phyloP scores from a whole-genome alignment of 208 protist genomes.

The Trypanosoma scelopori region DNA sequence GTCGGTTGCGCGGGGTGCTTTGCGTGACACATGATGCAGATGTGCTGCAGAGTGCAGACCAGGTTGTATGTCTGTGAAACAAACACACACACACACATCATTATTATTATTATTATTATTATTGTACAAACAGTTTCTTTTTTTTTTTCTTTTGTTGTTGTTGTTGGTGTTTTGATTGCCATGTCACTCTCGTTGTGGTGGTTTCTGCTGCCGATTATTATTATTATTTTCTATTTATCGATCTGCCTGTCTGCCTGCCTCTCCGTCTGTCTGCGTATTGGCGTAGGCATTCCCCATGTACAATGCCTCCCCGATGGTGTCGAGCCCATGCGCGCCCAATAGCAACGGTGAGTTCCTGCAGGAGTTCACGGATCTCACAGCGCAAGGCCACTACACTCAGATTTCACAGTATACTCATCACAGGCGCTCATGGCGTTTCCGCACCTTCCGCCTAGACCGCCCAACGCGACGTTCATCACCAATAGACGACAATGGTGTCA shows the following conservation, averaged over 20 bases:
- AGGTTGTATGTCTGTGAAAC: conserved; percentile 38
- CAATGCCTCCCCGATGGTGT: background rate
- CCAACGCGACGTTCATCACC: conserved; percentile 9
- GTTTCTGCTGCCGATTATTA: too few species aligned
- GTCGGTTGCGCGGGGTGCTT: conserved; percentile 45
- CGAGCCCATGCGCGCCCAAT: background rate
- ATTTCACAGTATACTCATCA: background rate
- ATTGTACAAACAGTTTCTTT: too few species aligned
- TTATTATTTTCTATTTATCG: background rate
- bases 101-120: too few species aligned
- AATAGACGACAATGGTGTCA: background rate
- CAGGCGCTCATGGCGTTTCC: conserved; percentile 11
- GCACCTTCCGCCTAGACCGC: background rate
- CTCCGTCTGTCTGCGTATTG: conserved; percentile 3
- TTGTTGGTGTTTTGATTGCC: too few species aligned
- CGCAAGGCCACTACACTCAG: conserved; percentile 5
- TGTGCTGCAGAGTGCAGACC: conserved; percentile 54
- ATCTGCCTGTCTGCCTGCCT: background rate
- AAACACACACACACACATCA: too few species aligned
- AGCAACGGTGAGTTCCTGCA: background rate
- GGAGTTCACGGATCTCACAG: conserved; percentile 20
- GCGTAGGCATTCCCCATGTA: conserved; percentile 11
- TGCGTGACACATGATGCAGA: conserved; percentile 67
- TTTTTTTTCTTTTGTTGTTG: too few species aligned
- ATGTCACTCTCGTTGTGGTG: too few species aligned